Conservation (phyloP, 305 asterid species). For the Fraxinus nigra region DNA sequence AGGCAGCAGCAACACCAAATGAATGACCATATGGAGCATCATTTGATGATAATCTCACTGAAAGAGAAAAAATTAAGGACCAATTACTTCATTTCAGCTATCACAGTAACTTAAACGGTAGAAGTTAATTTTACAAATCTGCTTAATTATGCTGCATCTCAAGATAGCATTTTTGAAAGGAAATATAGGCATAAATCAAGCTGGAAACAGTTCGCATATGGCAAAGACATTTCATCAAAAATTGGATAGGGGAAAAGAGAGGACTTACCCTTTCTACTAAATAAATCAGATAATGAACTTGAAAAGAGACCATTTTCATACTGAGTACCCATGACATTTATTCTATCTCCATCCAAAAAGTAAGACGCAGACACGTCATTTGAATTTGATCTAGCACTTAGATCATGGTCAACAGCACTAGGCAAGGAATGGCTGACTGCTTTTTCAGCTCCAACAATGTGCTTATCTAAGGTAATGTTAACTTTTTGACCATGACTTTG, state of each 20-base stretch:
- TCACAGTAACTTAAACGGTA: neutral
- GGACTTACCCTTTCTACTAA: conserved; percentile 66
- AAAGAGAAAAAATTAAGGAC: neutral
- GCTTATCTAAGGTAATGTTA: conserved; percentile 42
- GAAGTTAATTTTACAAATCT: neutral
- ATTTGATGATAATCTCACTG: conserved; percentile 74
- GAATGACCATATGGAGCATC: conserved; percentile 60
- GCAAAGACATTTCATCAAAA: conserved; percentile 15
- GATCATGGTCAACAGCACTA: conserved; percentile 45
- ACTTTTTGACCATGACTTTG: conserved; percentile 45
- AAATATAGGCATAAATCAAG: neutral
- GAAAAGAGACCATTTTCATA: conserved; percentile 87
- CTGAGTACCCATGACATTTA: conserved; percentile 60
- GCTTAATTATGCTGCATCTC: neutral
- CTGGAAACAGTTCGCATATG: neutral
- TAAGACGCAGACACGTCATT: conserved; percentile 44
- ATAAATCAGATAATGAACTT: conserved; percentile 87
- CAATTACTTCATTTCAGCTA: neutral
- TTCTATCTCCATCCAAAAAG: conserved; percentile 53
- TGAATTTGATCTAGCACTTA: conserved; percentile 40
- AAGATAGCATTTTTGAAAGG: neutral
- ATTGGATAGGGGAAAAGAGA: conserved; percentile 19
- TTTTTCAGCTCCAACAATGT: conserved; percentile 47
- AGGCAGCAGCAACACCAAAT: conserved; percentile 55
- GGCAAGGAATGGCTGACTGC: conserved; percentile 61